Base-by-base conservation (phyloP, 305 asterid species). In the Nicotiana rustica region DNA sequence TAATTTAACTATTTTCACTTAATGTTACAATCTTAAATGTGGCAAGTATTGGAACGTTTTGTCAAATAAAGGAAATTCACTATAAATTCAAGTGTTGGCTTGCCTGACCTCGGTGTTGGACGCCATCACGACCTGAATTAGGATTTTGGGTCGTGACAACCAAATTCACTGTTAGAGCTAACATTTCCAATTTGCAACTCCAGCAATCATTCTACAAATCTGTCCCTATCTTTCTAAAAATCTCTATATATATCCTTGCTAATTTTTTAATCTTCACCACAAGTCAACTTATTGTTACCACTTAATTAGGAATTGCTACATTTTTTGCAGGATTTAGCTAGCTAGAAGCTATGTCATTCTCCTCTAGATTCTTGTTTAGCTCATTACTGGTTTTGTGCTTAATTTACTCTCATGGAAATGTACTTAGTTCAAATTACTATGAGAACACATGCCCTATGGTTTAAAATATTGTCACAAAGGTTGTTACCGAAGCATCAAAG, bases 371-470 rank as follows among this genome's bases (percentile, higher is more conserved):
- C 49, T 77, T 76, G 52, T 57, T 81, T 0, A 52, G 52, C 41
- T 77, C 82, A 10, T 66, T 67, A 38, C 35, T 86, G 31, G 38
- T 84, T 64, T 84, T 36, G n/a, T 84, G 64, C 10, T 62, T 73
- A 36, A 29, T 59, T 64, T 71, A n/a, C 36, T 79, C 82, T 67
- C 36, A 25, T 38, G 82, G 82, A 52, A 78, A 82, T 81, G 92
- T 94, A 52, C 83, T 93, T 2, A 91, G 93, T 61, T 79, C 66
- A 41, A 83, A 93, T 82, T 89, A 93, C 89, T 95, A 93, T 44
- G 84, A 85, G 64, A 88, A 88, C 19, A 91, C 95, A 52, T 95
- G 98, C 85, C 97, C 97, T 1, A 52, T 77, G 25, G 97, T 88
- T 2, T 98, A 95, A 82, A 36, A 86, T 55, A 49, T 80, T 0